Conservation (phyloP, 139 green algal genomes). For the Picochlorum sp. region DNA sequence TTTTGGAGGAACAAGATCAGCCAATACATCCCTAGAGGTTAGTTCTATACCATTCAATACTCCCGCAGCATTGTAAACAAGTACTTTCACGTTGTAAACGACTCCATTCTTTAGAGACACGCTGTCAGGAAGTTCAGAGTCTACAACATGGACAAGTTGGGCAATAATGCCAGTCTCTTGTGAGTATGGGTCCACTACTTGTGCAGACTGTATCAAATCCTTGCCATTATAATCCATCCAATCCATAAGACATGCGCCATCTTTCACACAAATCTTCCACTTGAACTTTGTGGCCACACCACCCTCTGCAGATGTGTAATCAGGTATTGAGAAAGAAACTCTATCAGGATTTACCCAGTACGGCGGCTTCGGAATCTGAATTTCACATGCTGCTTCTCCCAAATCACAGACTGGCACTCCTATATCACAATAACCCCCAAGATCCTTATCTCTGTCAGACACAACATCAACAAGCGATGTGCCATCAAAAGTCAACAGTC, state of each 20-base stretch:
- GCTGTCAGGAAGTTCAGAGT: slow-evolving; percentile 3
- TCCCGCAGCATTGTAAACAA: slow-evolving; percentile 33
- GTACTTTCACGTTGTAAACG: slow-evolving; percentile 51
- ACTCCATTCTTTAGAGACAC: slow-evolving; percentile 17
- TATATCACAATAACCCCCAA: slow-evolving; percentile 29
- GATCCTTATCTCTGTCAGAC: slow-evolving; percentile 5
- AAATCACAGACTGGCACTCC: slow-evolving; percentile 9
- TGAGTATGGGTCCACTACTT: neutral
- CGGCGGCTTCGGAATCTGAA: slow-evolving; percentile 16
- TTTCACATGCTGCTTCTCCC: slow-evolving; percentile 17
- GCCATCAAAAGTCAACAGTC: slow-evolving; percentile 17
- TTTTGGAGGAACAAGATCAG: slow-evolving; percentile 32
- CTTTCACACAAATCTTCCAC: slow-evolving; percentile 33
- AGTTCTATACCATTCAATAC: neutral
- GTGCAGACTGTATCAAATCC: slow-evolving; percentile 6
- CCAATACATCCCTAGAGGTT: slow-evolving; percentile 11
- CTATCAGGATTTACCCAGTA: slow-evolving; percentile 27
- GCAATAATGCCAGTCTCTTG: neutral
- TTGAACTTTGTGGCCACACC: slow-evolving; percentile 23
- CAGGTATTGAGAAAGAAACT: slow-evolving; percentile 35
- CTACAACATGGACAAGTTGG: slow-evolving; percentile 15
- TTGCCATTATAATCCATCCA: slow-evolving; percentile 17
- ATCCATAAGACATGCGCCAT: slow-evolving; percentile 31
- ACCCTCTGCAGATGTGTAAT: slow-evolving; percentile 16
- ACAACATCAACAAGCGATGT: slow-evolving; percentile 30